A percentile compares a stretch with the other conserved stretches of the same genome.
phyloP scores from a whole-genome alignment of 805 yeast genomes.

The Grigorovia yakushimaensis region DNA sequence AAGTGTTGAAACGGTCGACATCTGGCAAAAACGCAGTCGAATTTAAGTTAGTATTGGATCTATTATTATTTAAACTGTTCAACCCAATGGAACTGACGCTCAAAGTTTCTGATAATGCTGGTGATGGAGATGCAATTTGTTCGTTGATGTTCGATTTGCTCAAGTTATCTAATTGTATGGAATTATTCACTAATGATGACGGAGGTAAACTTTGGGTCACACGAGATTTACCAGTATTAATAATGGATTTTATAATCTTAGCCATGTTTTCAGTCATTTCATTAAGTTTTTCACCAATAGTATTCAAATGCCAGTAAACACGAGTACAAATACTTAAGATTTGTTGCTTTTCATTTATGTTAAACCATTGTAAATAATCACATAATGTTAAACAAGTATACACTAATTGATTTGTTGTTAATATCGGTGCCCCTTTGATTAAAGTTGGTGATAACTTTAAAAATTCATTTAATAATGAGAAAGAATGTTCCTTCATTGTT shows the following conservation, averaged over 20 bases:
- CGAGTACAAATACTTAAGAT: slow-evolving; percentile 40
- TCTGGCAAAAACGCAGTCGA: slow-evolving; percentile 30
- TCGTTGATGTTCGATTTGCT: not conserved
- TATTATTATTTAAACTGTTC: not conserved
- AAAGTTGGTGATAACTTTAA: slow-evolving; percentile 36
- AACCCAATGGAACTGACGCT: not conserved
- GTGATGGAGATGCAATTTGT: not conserved
- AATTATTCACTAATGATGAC: not conserved
- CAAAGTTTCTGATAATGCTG: not conserved
- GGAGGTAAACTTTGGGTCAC: slow-evolving; percentile 10
- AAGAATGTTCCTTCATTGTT: slow-evolving; percentile 38
- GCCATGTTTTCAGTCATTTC: slow-evolving; percentile 56
- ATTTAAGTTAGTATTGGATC: not conserved
- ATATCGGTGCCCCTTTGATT: slow-evolving; percentile 47
- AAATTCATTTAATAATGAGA: slow-evolving; percentile 37
- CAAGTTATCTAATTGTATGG: not conserved
- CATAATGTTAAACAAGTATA: slow-evolving; percentile 46
- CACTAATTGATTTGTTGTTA: slow-evolving; percentile 42
- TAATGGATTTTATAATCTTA: slow-evolving; percentile 40
- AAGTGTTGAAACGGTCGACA: slow-evolving; percentile 39
- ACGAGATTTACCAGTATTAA: slow-evolving; percentile 34
- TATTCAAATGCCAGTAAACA: slow-evolving; percentile 49
- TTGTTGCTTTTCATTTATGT: slow-evolving; percentile 32
- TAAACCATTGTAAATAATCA: slow-evolving; percentile 36
- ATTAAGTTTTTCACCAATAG: slow-evolving; percentile 45